phyloP scores from a whole-genome alignment of 768 basidiomycete genomes.

The Albatrellus ellisii region DNA sequence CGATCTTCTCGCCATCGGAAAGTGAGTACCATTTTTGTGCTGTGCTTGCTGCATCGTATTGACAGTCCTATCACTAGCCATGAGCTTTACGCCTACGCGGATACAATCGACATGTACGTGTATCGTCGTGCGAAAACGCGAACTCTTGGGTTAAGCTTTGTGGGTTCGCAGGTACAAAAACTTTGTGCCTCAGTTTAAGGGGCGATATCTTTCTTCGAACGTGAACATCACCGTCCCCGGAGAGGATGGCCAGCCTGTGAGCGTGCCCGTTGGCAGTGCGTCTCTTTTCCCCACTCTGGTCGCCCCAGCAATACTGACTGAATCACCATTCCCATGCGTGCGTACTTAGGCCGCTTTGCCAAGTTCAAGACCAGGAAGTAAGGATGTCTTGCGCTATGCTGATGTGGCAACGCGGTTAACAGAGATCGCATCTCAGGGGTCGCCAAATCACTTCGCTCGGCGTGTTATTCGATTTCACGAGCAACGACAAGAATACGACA shows the following conservation, averaged over 20 bases:
- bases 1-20: conserved; percentile 77
- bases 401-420: conserved; percentile 12
- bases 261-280: conserved; percentile 33
- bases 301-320: neutral
- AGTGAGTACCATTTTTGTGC: conserved; percentile 30
- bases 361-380: conserved; percentile 71
- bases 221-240: conserved; percentile 67
- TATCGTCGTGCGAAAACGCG: neutral
- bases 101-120: conserved; percentile 54
- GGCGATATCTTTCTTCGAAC: conserved; percentile 74
- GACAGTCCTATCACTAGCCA: conserved; percentile 32
- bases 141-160: neutral
- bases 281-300: neutral
- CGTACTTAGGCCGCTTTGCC: conserved; percentile 36
- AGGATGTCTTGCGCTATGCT: neutral
- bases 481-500: conserved; percentile 56
- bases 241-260: conserved; percentile 22
- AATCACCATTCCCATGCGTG: neutral
- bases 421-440: conserved; percentile 27
- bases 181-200: conserved; percentile 52
- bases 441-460: conserved; percentile 69
- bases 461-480: conserved; percentile 64
- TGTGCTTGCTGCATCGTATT: neutral
- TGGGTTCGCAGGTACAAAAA: conserved; percentile 22
- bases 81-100: conserved; percentile 64